Base-by-base conservation (phyloP, 352 stramenopile species). In the Paralagenidium karlingii region DNA sequence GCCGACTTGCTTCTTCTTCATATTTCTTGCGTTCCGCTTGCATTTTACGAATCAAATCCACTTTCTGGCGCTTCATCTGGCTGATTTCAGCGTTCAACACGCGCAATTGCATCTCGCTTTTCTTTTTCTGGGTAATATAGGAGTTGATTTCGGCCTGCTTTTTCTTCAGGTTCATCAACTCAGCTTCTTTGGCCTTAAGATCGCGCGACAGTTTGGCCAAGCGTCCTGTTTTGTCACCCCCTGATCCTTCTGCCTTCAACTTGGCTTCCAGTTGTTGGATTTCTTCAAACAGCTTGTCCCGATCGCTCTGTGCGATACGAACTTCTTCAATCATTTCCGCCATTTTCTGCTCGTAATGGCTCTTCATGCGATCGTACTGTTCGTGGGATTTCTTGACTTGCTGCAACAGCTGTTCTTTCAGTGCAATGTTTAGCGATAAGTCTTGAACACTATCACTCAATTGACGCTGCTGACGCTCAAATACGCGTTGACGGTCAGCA, bases 31-130 rank as follows among this genome's bases (percentile, higher is more conserved):
- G 68, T 43, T 92, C 79, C 28, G 76, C 64, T 38, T 86, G 60
- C 73, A 92, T 92, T 44, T 90, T 88, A 43, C 84, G 84, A 19
- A 90, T 60, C 19, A 92, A 40, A 19, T 92, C 79, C n/a, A 92
- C 79, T 37, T 90, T 92, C 43, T 92, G 79, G 5, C 75, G 55
- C 58, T 92, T 92, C 79, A 92, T 92, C 41, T 77, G 82, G 16
- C 43, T 70, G 34, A 92, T 87, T 51, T 92, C 79, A 8, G 70
- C 68, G 5, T 67, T 85, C 24, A 90, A 40, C 5, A 87, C 71
- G 15, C 78, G 65, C 24, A 89, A 43, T 34, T 92, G 73, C 56
- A 82, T 85, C 47, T 92, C 78, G 38, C 76, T 87, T 49, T 92
- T 92, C 55, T 85, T 83, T 51, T 87, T 88, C 38, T 87, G 61